Evolutionary conservation across 1,284 basidiomycete genomes (phyloP), one percentile per base, ranked within the genome.

Genomic region (Pisolithus thermaeus): DNA sequence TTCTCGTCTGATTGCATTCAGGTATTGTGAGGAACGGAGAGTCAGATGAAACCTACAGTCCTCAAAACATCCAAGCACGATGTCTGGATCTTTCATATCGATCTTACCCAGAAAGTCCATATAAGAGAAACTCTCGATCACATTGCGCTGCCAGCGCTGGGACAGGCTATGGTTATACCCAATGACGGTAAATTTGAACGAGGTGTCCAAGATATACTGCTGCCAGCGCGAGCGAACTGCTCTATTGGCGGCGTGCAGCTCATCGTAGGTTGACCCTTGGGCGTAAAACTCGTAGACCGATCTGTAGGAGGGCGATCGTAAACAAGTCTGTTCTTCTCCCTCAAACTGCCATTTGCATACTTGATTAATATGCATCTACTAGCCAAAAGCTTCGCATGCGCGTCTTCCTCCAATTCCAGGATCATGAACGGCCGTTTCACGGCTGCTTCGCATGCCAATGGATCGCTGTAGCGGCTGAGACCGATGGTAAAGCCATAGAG

Each of bases 61-160:
- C 73, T 99, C 96, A 56, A 90, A 90, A 36, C 90, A 83, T 4
- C 84, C 81, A 50, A 95, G 75, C 23, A 82, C 80, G 32, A 95
- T 79, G 36, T 94, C 81, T 0, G 97, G 90, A 32, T 77, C 76
- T 57, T 85, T 86, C 78, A 99, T 81, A 53, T 90, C 82, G 59
- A 97, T 92, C 57, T 80, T 80, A 5, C 95, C 95, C 54, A 78
- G 65, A 55, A 96, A 84, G 22, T 73, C 81, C 86, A 97, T 93
- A 68, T 92, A 97, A 1, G 78, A 71, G 67, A 98, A 97, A 58
- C 76, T 78, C 61, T 95, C 84, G 52, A 97, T 84, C 38, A 92
- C 77, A 22, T 82, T 73, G 53, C 73, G 74, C 61, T 90, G 85
- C 22, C 85, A 73, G 25, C 68, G 63, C 54, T 84, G 79, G 1